Conservation (phyloP, 2,329 filamentous ascomycete genomes). For the Sclerotinia borealis region DNA sequence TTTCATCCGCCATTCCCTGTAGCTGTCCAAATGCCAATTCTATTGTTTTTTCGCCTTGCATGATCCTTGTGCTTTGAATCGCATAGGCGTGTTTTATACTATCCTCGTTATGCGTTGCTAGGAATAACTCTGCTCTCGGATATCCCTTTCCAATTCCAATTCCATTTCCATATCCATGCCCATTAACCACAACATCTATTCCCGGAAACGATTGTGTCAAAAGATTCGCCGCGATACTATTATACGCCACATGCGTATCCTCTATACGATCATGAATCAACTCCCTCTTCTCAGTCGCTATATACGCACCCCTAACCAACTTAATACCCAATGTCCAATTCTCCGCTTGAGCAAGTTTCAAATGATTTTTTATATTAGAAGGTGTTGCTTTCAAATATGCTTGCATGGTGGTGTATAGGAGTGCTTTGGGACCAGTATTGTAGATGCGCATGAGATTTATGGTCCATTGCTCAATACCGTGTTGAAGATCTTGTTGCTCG, state of each 20-base stretch:
- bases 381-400: conserved; percentile 46
- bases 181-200: too few species aligned
- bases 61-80: conserved; percentile 39
- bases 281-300: conserved; percentile 41
- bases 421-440: conserved; percentile 38
- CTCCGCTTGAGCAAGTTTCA: conserved; percentile 40
- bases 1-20: conserved; percentile 90
- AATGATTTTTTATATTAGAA: conserved; percentile 39
- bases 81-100: conserved; percentile 54
- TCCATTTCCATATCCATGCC: too few species aligned
- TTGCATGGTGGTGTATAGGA: conserved; percentile 47
- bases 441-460: conserved; percentile 47
- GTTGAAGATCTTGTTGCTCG: conserved; percentile 47
- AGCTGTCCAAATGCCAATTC: conserved; percentile 65
- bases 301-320: conserved; percentile 48
- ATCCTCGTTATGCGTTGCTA: conserved; percentile 75
- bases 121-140: conserved; percentile 48
- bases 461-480: conserved; percentile 46
- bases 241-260: conserved; percentile 46
- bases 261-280: conserved; percentile 42
- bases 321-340: conserved; percentile 47
- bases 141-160: conserved; percentile 1
- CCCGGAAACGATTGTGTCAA: conserved; percentile 39
- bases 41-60: conserved; percentile 34
- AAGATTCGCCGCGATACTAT: conserved; percentile 44